Percentiles rank a stretch among this genome's conserved stretches.
Conservation (phyloP, 768 basidiomycete genomes). For the Stropharia rugosoannulata region DNA sequence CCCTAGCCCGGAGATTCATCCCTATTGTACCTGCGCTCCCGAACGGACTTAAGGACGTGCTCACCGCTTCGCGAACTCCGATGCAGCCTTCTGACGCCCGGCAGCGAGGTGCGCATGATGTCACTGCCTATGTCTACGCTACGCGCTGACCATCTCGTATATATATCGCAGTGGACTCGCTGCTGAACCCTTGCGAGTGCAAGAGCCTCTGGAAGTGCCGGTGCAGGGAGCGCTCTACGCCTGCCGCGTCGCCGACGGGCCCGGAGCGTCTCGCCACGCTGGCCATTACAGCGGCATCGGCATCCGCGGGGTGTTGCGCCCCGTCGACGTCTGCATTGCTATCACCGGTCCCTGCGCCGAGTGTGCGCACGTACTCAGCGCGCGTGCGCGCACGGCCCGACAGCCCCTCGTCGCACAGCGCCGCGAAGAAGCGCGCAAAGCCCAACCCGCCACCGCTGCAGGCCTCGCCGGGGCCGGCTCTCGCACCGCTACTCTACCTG, state of each 20-base stretch:
- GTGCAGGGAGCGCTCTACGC: conserved; percentile 31
- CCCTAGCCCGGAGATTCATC: conserved; percentile 63
- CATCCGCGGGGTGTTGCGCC: conserved; percentile 25
- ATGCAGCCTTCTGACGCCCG: conserved; percentile 39
- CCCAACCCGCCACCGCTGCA: conserved; percentile 17
- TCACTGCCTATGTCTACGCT: conserved; percentile 1
- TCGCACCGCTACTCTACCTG: conserved; percentile 42
- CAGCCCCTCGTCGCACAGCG: conserved; percentile 22
- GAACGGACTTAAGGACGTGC: conserved; percentile 66
- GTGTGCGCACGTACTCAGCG: conserved; percentile 3
- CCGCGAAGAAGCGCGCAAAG: conserved; percentile 32
- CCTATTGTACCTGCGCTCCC: conserved; percentile 72
- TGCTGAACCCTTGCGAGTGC: conserved; percentile 68
- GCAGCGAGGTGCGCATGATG: conserved; percentile 44
- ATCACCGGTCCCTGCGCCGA: background rate
- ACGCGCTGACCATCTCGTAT: conserved; percentile 6
- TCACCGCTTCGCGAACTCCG: conserved; percentile 28
- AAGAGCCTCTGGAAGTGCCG: conserved; percentile 52
- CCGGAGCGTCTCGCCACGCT: conserved; percentile 28
- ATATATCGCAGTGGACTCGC: conserved; percentile 49
- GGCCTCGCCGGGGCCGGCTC: conserved; percentile 32
- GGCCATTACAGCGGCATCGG: conserved; percentile 36
- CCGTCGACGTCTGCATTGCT: conserved; percentile 13
- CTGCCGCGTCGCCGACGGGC: conserved; percentile 8
- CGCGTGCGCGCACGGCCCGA: conserved; percentile 20